These are phyloP conservation scores for Scheffersomyces ergatensis DNA, from an alignment of 805 yeast genomes.

Conservation along the genomic window DNA sequence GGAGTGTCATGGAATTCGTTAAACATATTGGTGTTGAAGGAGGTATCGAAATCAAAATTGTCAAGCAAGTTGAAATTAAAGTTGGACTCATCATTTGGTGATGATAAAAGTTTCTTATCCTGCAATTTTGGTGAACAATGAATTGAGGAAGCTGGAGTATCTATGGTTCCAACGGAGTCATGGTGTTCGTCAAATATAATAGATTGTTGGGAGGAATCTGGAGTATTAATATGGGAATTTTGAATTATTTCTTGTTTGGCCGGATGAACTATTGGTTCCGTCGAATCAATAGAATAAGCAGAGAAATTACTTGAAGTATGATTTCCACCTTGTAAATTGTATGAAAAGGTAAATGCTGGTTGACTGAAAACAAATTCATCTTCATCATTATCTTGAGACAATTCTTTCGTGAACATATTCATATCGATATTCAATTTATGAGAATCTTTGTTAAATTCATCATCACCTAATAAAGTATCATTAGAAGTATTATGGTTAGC, in stretches of 20 bases:
- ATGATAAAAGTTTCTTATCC: background rate
- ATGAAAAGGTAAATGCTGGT: background rate
- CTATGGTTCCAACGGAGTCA: no score
- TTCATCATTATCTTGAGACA: background rate
- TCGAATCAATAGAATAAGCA: background rate
- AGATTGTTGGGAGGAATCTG: background rate
- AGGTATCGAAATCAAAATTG: background rate
- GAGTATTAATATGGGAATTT: background rate
- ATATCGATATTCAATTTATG: background rate
- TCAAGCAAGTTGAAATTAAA: background rate
- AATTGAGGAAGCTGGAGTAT: background rate
- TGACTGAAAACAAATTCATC: background rate
- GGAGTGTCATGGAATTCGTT: background rate
- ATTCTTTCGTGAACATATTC: background rate
- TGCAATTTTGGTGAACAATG: background rate
- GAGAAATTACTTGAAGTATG: background rate
- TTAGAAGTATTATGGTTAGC: constrained; percentile 8
- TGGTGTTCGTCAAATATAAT: background rate
- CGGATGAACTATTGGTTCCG: background rate
- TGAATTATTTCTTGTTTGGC: no score
- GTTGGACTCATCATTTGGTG: background rate
- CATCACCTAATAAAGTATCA: constrained; percentile 10
- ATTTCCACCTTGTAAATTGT: background rate
- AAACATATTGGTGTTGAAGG: background rate
- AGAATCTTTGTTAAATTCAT: background rate